Conservation (phyloP, 1,284 basidiomycete species). For the Xerocomus cyaneibrunnescens region DNA sequence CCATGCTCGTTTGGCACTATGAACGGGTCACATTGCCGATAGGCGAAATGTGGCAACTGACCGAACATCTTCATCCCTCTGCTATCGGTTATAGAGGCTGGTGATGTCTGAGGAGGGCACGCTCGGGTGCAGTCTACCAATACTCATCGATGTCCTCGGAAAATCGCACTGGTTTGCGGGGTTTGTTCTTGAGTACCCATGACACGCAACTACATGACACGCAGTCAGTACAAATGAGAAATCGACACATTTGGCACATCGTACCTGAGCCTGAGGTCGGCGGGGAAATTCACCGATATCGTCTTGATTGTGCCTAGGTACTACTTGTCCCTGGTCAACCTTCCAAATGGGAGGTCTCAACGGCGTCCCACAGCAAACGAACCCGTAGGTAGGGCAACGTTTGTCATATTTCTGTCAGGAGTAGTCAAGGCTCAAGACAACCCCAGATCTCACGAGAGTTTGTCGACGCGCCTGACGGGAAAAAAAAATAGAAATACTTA, state of each 20-base stretch:
- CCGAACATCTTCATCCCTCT: neutral
- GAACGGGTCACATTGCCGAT: slow-evolving; percentile 2
- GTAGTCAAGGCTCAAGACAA: neutral
- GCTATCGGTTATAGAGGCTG: neutral
- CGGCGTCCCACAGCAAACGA: neutral
- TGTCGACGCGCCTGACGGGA: neutral
- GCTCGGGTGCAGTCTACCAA: neutral
- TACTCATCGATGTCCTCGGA: neutral
- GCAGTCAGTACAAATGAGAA: slow-evolving; percentile 2
- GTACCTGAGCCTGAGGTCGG: slow-evolving; percentile 18
- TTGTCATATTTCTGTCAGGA: neutral
- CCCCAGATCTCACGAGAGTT: neutral
- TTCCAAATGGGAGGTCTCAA: neutral
- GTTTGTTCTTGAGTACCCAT: neutral
- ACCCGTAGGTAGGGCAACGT: neutral
- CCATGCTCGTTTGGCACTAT: slow-evolving; percentile 6
- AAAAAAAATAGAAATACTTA: neutral
- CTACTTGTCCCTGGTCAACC: slow-evolving; percentile 5
- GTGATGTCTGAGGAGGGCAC: neutral
- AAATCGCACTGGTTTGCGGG: neutral
- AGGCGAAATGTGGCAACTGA: slow-evolving; percentile 7
- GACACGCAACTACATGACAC: slow-evolving; percentile 3
- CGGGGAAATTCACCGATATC: slow-evolving; percentile 2
- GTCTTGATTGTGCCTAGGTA: slow-evolving; percentile 18
- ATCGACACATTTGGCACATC: slow-evolving; percentile 4